Evolutionary conservation across 225 moss, liverwort and hornwort genomes (phyloP), one percentile per base, ranked within the genome.

Genomic region (Ulota crispa): DNA sequence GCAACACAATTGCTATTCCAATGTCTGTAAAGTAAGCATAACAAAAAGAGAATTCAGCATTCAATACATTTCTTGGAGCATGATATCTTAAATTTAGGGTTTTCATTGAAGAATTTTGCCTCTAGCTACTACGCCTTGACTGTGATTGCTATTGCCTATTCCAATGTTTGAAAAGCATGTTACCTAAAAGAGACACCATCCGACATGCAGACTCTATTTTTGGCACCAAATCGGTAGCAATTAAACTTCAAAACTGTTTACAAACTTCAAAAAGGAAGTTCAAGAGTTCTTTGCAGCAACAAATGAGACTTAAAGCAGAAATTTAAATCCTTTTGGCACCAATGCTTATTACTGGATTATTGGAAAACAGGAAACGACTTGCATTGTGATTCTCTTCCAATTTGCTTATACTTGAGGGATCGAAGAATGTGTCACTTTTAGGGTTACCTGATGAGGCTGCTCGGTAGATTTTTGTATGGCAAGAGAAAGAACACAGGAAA

Each of bases 391-490:
- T 16, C 0, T 26, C 3, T 47, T 8, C 2, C 21, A 30, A 1
- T 27, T 27, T 0, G 16, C 3, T 15, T 1, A 2, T 53, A n/a
- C 0, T 1, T 0, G 14, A 23, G 0, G 54, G 1, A 24, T 73
- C 15, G 15, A 0, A n/a, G 10, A n/a, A 12, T 36, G 4, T 36
- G 2, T 15, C 2, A 1, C 4, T 9, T 15, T n/a, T 56, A 36
- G 9, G 0, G 0, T 8, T 8, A 23, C 8, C 0, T 13, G 4
- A 20, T 15, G 26, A 28, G 26, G 13, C 60, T 41, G 7, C 0
- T 53, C 20, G 30, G n/a, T 45, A 21, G 2, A 55, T 78, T 60
- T 45, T 50, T 10, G 26, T 64, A 20, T 50, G 4, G 2, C 2
- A 15, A 20, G 14, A 14, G 0, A 59, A 30, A 81, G 7, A 24